Conservation (phyloP, 805 yeast genomes). For the Clavispora santaluciae region DNA sequence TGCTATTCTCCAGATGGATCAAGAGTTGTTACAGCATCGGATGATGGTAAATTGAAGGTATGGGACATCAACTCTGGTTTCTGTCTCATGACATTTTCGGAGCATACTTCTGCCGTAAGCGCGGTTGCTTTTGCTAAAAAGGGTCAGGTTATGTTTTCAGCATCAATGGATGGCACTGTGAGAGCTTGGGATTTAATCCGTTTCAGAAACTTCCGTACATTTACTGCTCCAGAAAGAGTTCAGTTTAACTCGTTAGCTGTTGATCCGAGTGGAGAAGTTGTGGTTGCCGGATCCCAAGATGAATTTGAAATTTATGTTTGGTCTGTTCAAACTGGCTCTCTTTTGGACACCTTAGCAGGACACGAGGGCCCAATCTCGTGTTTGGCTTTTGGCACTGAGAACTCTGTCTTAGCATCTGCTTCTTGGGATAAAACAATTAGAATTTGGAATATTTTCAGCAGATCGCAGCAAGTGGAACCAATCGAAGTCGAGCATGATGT, state of each 20-base stretch:
- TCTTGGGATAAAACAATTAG: constrained; percentile 96
- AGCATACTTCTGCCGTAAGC: constrained; percentile 86
- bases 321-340: constrained; percentile 95
- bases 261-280: constrained; percentile 95
- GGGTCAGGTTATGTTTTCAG: constrained; percentile 87
- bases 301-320: constrained; percentile 89
- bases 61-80: constrained; percentile 96
- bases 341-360: constrained; percentile 82
- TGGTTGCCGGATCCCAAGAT: constrained; percentile 90
- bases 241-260: constrained; percentile 89
- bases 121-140: constrained; percentile 80
- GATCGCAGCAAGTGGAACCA: constrained; percentile 87
- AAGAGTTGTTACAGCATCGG: constrained; percentile 86
- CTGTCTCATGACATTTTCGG: constrained; percentile 85
- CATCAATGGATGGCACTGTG: constrained; percentile 94
- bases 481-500: constrained; percentile 82
- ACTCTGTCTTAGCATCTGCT: constrained; percentile 75
- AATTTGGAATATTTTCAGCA: constrained; percentile 86
- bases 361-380: constrained; percentile 95
- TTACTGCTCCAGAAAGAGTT: constrained; percentile 83
- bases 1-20: constrained; percentile 95
- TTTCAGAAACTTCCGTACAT: constrained; percentile 90
- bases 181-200: constrained; percentile 95
- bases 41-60: constrained; percentile 93
- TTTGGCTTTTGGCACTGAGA: constrained; percentile 78